Evolutionary conservation across 1,284 basidiomycete species (phyloP), one percentile per base, ranked within the genome.

Genomic region (Cystodermella granulosa): DNA sequence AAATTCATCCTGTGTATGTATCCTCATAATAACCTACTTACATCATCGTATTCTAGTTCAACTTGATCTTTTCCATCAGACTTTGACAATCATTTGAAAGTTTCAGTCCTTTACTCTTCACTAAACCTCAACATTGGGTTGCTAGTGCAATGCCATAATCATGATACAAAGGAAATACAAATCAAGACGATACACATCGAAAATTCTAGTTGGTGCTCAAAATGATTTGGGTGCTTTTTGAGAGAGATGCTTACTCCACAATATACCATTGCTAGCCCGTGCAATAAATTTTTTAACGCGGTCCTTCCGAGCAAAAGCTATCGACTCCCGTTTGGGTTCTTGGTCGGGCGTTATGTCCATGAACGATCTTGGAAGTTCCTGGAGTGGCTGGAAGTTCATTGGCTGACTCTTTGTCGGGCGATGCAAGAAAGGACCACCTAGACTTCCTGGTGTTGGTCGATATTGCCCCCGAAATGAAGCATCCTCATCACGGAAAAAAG

Each of bases 321-420:
- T 24, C 3, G 52, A 49, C 13, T 36, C 8, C 23, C 35, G 43
- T 43, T 47, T 51, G 11, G 35, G 35, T 13, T 8, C 18, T 17
- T 18, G 8, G 23, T 68, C 65, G 16, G 64, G 66, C 21, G 62
- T 65, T 40, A 70, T 63, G 47, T 68, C 62, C 26, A 70, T 72
- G 51, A 73, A 73, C 3, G 70, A 72, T 43, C 50, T 62, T 11
- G 62, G 58, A 7, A 45, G 46, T 22, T 51, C 49, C 5, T 24
- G 39, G 21, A 39, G 23, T 24, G 35, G 37, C 44, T 37, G 21
- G 40, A 42, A 41, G 8, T 44, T 17, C 28, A 34, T 45, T 49
- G 24, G 53, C 28, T 34, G 28, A 48, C 24, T 26, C 40, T 24
- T 45, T 34, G 42, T 35, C 46, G 17, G 36, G 42, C 21, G 39